Conservation (phyloP, 2,329 filamentous ascomycete species). For the Cercospora zeae-maydis region DNA sequence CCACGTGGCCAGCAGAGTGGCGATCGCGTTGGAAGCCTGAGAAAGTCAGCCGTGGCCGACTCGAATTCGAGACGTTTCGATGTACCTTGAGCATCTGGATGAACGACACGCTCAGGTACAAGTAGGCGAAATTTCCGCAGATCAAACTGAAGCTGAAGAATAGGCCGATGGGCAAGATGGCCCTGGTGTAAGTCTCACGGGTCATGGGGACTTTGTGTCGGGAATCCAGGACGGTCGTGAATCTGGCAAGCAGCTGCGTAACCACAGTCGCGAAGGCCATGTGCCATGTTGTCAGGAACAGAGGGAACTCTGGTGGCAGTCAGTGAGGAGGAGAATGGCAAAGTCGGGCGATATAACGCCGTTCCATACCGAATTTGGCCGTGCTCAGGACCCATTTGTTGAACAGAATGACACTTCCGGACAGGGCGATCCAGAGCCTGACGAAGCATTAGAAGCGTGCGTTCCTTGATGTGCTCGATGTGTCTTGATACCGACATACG, state of each 20-base stretch:
- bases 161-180: conserved; percentile 89
- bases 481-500: conserved; percentile 42
- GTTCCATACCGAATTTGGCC: conserved; percentile 58
- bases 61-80: too few species aligned
- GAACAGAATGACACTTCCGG: conserved; percentile 93
- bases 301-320: conserved; percentile 47
- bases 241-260: conserved; percentile 88
- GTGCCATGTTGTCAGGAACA: conserved; percentile 94
- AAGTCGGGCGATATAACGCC: not conserved
- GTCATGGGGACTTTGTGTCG: conserved; percentile 98
- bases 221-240: conserved; percentile 85
- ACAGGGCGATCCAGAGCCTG: conserved; percentile 75
- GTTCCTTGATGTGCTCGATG: conserved; percentile 35
- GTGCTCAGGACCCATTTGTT: conserved; percentile 98
- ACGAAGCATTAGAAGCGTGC: conserved; percentile 7
- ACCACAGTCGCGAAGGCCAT: conserved; percentile 87
- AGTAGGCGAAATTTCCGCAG: conserved; percentile 91
- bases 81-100: conserved; percentile 92
- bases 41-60: not conserved
- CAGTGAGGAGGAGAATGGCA: not conserved
- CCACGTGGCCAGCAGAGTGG: conserved; percentile 87
- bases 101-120: conserved; percentile 92
- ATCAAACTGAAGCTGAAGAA: conserved; percentile 97
- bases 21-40: conserved; percentile 81
- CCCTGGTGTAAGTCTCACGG: conserved; percentile 82